Conservation (phyloP, 139 green algal species). For the Chlorella sorokiniana region DNA sequence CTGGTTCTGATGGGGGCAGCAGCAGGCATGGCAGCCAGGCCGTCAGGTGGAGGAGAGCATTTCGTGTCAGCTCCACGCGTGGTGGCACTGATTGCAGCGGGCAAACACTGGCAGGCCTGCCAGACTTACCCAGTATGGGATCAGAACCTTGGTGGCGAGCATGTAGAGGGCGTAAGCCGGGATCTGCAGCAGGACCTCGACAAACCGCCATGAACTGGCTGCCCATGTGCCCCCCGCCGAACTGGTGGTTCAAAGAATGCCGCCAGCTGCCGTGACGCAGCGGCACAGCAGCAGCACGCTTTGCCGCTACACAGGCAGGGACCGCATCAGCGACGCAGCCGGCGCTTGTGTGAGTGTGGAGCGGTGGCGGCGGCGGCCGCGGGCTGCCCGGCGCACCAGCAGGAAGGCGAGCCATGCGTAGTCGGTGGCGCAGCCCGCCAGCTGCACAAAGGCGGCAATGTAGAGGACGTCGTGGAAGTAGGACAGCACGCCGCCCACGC, state of each 20-base stretch:
- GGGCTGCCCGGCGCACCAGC: slow-evolving; percentile 36
- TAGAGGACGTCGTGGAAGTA: slow-evolving; percentile 83
- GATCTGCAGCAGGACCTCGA: slow-evolving; percentile 22
- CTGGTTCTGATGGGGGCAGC: background rate
- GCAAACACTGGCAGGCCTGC: background rate
- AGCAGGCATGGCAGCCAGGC: background rate
- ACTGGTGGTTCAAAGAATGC: background rate
- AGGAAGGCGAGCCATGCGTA: slow-evolving; percentile 61
- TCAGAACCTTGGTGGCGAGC: slow-evolving; percentile 34
- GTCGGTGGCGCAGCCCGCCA: slow-evolving; percentile 45
- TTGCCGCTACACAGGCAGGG: no score
- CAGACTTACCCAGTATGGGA: slow-evolving; percentile 38
- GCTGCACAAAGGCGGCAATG: slow-evolving; percentile 67
- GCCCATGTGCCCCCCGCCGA: no score
- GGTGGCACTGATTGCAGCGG: background rate
- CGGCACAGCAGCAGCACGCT: background rate
- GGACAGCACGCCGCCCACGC: slow-evolving; percentile 58
- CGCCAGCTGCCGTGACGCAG: background rate
- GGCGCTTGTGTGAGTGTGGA: background rate
- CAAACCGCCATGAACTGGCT: no score
- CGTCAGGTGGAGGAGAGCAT: background rate
- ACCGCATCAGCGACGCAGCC: no score
- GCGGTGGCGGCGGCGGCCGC: background rate
- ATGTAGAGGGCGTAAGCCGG: slow-evolving; percentile 38
- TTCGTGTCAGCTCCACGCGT: no score